Evolutionary conservation across 345 rosid species (phyloP), one percentile per base, ranked within the genome.

Genomic region (Sisymbrium irio): DNA sequence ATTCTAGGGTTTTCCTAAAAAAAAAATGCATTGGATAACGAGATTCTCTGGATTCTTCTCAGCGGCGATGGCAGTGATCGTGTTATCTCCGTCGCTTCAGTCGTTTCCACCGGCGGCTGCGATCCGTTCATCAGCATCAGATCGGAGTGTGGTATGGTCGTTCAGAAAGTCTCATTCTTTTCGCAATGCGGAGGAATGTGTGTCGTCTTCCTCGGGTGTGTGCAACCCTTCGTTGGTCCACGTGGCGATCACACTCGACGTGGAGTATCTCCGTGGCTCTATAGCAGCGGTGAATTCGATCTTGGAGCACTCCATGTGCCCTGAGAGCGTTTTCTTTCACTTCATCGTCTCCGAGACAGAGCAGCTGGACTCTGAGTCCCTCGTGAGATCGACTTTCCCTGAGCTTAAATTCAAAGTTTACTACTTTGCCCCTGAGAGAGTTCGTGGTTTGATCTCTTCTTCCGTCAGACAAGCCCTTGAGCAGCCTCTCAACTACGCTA

Each of bases 391-490:
- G 45, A 84, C 85, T 28, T 89, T 89, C 72, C 90, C 89, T 41
- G 77, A 80, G 69, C 65, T 89, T 67, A 85, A 79, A 74, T 84
- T 87, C 73, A 83, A 81, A 35, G 84, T 89, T 68, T 89, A 89
- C 72, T 78, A 79, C 61, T 89, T 89, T 72, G 83, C 85, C 70
- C 96, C 96, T 28, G 83, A 79, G 69, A 84, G 62, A 0, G 96
- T 89, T 6, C 85, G 84, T 17, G 79, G 77, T 71, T 63, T 85
- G 80, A 89, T 89, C 32, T 89, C 96, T 9, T 82, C 86, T 32
- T 89, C 96, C 40, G 90, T 89, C 10, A 79, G 96, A 81, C 90
- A 87, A 82, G 92, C 96, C 8, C 84, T 89, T 0, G 96, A 89
- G 56, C 96, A 89, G 70, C 96, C 96, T 9, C 77, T 89, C 61